Base-by-base conservation (phyloP, 179 eudicot species). In the Amaranthus tricolor region DNA sequence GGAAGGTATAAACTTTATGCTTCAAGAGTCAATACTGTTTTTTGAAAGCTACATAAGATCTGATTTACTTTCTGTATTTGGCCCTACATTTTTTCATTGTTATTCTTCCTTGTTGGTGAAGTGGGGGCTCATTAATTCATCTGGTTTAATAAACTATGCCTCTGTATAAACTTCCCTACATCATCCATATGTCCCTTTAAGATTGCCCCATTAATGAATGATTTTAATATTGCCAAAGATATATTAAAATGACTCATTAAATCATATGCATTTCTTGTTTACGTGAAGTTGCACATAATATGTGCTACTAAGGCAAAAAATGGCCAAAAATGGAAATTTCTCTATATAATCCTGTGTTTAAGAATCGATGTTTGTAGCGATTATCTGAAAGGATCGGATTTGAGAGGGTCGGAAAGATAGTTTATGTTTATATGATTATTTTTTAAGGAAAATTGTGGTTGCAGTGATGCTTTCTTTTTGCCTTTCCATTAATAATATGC, bases 71-170 rank as follows among this genome's bases (percentile, higher is more conserved):
- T 44, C 7, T 14, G 71, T 5, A 14, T 62, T n/a, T 13, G 64
- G 16, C 16, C 64, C 16, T 61, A 21, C 45, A 11, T 3, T 67
- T 67, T 48, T 43, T 67, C 57, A 20, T 52, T 31, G 3, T 31
- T 31, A 31, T 21, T 53, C 12, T 66, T 10, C 5, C 10, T 49
- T 11, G 6, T 16, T 55, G 9, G 53, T 16, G 52, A 16, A 66
- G 68, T 64, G 68, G 20, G 50, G 49, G 19, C 31, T 47, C 40
- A 31, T 31, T 31, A 31, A 48, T 67, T 67, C 45, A 67, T 67
- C 56, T 67, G 17, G 15, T 8, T 10, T 14, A 47, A 20, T 67
- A 17, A 13, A 43, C 54, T 13, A 47, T 60, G n/a, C 40, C 13
- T 31, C 40, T 61, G 47, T 8, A 19, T 58, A 17, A 58, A 19